phyloP scores from a whole-genome alignment of 805 yeast species.

The Naumovozyma castellii region DNA sequence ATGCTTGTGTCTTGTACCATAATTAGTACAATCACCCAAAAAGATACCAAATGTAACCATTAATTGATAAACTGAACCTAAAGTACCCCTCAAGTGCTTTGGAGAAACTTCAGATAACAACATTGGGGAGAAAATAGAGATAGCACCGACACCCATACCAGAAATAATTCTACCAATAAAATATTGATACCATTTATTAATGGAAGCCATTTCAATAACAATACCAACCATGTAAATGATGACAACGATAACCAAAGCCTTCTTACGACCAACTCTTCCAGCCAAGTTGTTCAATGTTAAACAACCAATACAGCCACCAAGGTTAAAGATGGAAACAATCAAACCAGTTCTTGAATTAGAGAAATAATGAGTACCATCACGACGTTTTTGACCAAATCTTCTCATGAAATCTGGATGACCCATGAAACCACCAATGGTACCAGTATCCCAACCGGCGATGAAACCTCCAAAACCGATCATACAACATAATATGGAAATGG shows the following conservation, averaged over 20 bases:
- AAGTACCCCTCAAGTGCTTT: slow-evolving; percentile 51
- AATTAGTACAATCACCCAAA: too few relatives aligned
- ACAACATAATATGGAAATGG: too few relatives aligned
- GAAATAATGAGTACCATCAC: slow-evolving; percentile 33
- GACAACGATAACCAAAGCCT: slow-evolving; percentile 53
- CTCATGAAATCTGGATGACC: too few relatives aligned
- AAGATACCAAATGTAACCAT: slow-evolving; percentile 66
- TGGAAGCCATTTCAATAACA: slow-evolving; percentile 47
- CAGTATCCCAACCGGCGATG: too few relatives aligned
- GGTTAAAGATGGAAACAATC: slow-evolving; percentile 46
- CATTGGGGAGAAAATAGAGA: too few relatives aligned
- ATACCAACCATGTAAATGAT: slow-evolving; percentile 50
- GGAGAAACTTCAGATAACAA: too few relatives aligned
- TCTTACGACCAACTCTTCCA: slow-evolving; percentile 59
- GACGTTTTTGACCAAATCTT: too few relatives aligned
- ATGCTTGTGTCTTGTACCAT: slow-evolving; percentile 48
- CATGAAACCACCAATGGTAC: too few relatives aligned
- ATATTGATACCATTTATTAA: slow-evolving; percentile 47
- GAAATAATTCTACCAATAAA: too few relatives aligned
- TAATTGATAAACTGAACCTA: slow-evolving; percentile 61
- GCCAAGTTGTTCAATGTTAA: slow-evolving; percentile 58
- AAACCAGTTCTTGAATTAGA: slow-evolving; percentile 41
- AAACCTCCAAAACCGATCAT: too few relatives aligned
- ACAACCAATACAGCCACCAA: slow-evolving; percentile 66
- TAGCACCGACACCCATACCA: too few relatives aligned